A percentile compares a stretch with the other conserved stretches of the same genome.
These are phyloP conservation scores for Cystofilobasidium bisporidii DNA, from an alignment of 768 basidiomycete species.

Conservation along the genomic window DNA sequence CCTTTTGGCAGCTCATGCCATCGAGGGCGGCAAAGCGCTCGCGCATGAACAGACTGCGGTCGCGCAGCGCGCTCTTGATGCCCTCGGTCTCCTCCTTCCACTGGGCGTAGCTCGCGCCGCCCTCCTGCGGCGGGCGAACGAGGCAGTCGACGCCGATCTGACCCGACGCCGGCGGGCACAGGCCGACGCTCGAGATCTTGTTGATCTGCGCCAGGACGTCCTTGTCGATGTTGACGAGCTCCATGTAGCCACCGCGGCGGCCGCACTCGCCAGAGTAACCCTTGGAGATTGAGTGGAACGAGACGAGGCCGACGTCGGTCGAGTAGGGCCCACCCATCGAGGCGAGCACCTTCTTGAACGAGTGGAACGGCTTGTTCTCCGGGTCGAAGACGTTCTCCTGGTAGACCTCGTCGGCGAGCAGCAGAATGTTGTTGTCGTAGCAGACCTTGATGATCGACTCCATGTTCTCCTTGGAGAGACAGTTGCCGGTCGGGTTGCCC, in stretches of 20 bases:
- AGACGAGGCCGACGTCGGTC: conserved; percentile 55
- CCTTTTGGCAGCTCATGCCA: conserved; percentile 82
- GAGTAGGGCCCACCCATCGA: conserved; percentile 51
- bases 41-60: conserved; percentile 64
- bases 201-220: conserved; percentile 79
- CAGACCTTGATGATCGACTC: conserved; percentile 68
- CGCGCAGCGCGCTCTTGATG: conserved; percentile 64
- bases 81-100: conserved; percentile 76
- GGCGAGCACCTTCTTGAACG: conserved; percentile 81
- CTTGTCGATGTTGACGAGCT: conserved; percentile 68
- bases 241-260: conserved; percentile 92
- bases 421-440: conserved; percentile 70
- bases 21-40: conserved; percentile 67
- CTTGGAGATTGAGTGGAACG: conserved; percentile 97
- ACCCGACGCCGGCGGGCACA: conserved; percentile 82
- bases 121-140: conserved; percentile 75
- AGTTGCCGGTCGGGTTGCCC: conserved; percentile 88
- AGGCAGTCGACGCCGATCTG: conserved; percentile 90
- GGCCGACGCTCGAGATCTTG: conserved; percentile 85
- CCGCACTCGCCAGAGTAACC: conserved; percentile 95
- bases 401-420: conserved; percentile 98
- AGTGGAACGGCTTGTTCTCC: conserved; percentile 63
- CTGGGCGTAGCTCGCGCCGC: conserved; percentile 61
- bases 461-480: conserved; percentile 65
- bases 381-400: conserved; percentile 75